phyloP scores from a whole-genome alignment of 306 rosid genomes.

The Lathyrus oleraceus region DNA sequence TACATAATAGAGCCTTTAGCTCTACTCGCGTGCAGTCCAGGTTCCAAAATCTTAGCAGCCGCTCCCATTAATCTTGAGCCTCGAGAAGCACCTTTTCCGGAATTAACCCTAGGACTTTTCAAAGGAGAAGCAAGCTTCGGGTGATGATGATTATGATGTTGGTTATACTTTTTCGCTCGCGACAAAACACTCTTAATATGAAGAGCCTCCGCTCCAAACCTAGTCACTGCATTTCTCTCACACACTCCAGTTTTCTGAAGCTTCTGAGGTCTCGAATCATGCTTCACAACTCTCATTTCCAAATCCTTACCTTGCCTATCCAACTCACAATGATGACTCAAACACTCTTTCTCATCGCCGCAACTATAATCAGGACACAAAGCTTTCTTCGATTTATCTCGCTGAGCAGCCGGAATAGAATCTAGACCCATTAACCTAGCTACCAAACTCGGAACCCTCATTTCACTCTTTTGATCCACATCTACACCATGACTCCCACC shows the following conservation, averaged over 20 bases:
- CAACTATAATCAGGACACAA: slow-evolving; percentile 43
- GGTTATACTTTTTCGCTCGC: slow-evolving; percentile 54
- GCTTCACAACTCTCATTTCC: slow-evolving; percentile 54
- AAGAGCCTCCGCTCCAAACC: slow-evolving; percentile 72
- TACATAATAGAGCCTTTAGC: slow-evolving; percentile 56
- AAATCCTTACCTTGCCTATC: slow-evolving; percentile 46
- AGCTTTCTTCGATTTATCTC: slow-evolving; percentile 59
- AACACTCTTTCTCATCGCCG: slow-evolving; percentile 37
- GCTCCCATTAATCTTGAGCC: slow-evolving; percentile 81
- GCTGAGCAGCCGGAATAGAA: slow-evolving; percentile 59
- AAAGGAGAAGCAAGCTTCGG: slow-evolving; percentile 65
- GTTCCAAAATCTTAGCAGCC: slow-evolving; percentile 86
- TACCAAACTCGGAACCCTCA: slow-evolving; percentile 73
- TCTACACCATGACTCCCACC: slow-evolving; percentile 47
- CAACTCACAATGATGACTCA: slow-evolving; percentile 31
- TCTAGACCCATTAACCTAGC: slow-evolving; percentile 95
- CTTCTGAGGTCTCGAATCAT: slow-evolving; percentile 83
- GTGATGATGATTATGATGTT: slow-evolving; percentile 41
- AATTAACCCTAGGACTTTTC: slow-evolving; percentile 62
- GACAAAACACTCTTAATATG: slow-evolving; percentile 78
- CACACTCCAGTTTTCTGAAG: slow-evolving; percentile 61
- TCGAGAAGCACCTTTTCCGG: slow-evolving; percentile 54
- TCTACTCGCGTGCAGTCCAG: slow-evolving; percentile 68
- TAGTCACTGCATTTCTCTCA: slow-evolving; percentile 66
- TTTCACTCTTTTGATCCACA: slow-evolving; percentile 54